phyloP scores from a whole-genome alignment of 179 eudicot species.

The Beta corolliflora region DNA sequence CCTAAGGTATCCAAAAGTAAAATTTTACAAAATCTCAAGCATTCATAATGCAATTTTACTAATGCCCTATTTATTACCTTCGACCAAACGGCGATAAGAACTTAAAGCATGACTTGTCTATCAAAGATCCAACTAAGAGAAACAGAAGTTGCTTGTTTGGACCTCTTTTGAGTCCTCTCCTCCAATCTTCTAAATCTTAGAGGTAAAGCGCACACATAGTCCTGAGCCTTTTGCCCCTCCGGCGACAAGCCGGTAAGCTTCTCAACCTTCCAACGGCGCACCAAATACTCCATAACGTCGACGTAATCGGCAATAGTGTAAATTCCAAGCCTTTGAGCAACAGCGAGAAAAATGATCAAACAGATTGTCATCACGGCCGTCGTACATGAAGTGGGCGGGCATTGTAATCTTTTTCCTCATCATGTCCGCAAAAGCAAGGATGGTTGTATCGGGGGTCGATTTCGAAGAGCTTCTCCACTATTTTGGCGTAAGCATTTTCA shows the following conservation, averaged over 20 bases:
- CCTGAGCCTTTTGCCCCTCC: constrained; percentile 28
- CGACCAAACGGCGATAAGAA: not conserved
- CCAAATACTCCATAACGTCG: constrained; percentile 29
- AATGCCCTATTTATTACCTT: too few species aligned
- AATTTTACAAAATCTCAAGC: too few species aligned
- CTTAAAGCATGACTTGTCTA: constrained; percentile 21
- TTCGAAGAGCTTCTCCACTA: constrained; percentile 38
- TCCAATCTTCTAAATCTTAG: constrained; percentile 20
- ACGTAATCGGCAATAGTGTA: constrained; percentile 33
- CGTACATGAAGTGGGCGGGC: constrained; percentile 40
- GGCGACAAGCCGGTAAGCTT: constrained; percentile 19
- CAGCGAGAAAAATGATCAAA: constrained; percentile 32
- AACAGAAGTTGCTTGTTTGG: constrained; percentile 13
- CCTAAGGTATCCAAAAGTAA: too few species aligned
- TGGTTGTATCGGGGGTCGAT: constrained; percentile 32
- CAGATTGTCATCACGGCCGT: constrained; percentile 30
- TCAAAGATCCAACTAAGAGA: constrained; percentile 26
- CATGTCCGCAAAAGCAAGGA: constrained; percentile 38
- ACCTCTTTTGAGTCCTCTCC: constrained; percentile 20
- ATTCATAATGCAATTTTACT: too few species aligned
- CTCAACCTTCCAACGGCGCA: constrained; percentile 28
- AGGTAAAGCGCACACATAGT: constrained; percentile 21
- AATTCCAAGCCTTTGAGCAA: constrained; percentile 24
- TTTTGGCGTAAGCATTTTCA: constrained; percentile 38
- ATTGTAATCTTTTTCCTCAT: constrained; percentile 36